phyloP scores from a whole-genome alignment of 129 eudicot species.

The Ambrosia artemisiifolia region DNA sequence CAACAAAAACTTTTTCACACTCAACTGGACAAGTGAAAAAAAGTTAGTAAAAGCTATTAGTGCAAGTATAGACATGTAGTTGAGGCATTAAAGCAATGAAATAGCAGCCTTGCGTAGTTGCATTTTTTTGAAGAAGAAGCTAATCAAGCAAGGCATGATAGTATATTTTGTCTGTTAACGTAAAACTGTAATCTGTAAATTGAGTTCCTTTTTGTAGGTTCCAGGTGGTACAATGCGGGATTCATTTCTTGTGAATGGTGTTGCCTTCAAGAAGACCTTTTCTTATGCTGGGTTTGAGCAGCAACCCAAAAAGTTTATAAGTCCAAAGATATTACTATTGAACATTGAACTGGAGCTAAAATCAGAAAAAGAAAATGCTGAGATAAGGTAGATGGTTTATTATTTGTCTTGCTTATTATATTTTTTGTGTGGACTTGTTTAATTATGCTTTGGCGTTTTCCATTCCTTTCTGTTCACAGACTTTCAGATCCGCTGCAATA shows the following conservation, averaged over 20 bases:
- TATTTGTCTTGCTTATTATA: background rate
- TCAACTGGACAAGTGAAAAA: background rate
- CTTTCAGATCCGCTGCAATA: constrained; percentile 91
- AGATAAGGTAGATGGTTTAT: constrained; percentile 58
- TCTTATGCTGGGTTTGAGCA: constrained; percentile 99
- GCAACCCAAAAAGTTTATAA: constrained; percentile 86
- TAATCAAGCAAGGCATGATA: constrained; percentile 1
- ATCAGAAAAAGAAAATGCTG: constrained; percentile 99
- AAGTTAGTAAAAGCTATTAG: background rate
- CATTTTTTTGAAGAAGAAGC: background rate
- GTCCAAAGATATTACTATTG: constrained; percentile 78
- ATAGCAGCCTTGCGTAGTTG: background rate
- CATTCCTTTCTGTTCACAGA: constrained; percentile 29
- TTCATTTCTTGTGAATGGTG: constrained; percentile 93
- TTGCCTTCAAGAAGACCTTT: constrained; percentile 94
- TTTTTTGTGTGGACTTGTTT: background rate
- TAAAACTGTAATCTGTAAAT: constrained; percentile 1
- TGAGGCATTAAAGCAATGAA: background rate
- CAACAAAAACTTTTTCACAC: background rate
- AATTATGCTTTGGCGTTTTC: background rate
- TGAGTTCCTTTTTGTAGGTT: constrained; percentile 45
- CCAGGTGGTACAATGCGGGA: constrained; percentile 98
- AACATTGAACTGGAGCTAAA: constrained; percentile 95
- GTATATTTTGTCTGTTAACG: background rate
- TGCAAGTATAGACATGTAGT: background rate